Base-by-base conservation (phyloP, 768 basidiomycete genomes). In the Suillus hirtellus region DNA sequence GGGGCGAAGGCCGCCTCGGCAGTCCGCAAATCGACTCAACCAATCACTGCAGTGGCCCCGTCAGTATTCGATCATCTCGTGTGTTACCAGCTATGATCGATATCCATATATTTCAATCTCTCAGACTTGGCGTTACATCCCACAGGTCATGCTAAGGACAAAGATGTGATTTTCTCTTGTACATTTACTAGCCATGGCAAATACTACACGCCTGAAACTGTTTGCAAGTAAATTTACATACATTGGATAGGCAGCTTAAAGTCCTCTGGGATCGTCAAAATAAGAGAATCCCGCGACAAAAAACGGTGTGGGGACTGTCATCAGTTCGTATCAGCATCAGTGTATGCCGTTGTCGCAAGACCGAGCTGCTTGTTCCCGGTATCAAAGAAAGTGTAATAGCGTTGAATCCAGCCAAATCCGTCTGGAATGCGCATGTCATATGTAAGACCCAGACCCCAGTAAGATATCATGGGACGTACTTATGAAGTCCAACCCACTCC, bases 401-500 rank as follows among this genome's bases (percentile, higher is more conserved):
- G 82, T 68, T 88, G 84, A 64, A 87, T 70, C 79, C 83, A 87
- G 8, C 71, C 80, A 61, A 84, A 86, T 3, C 86, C 85, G 63
- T 85, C 85, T 84, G 68, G n/a, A 35, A 35, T 49, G 37, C 14
- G 15, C 15, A 58, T 0, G 27, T 7, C 17, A 34, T 47, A 66
- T 60, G 63, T 59, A 37, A 56, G 46, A 44, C 1, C 1, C 21
- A 6, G 12, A 1, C 8, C 19, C 14, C 14, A 12, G 35, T n/a
- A 58, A 11, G 17, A 10, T 5, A 37, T 19, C 3, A 46, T n/a
- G 37, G 1, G 31, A 77, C 81, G 34, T 65, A 86, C 84, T 82
- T 73, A 89, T 86, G 71, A 89, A 89, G 74, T 89, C 87, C 15
- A 90, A 79, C 52, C 88, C 88, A 42, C 78, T 74, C 1, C 87